These are phyloP conservation scores for Uronychia setigera DNA, from an alignment of 73 alveolate genomes.

Conservation along the genomic window DNA sequence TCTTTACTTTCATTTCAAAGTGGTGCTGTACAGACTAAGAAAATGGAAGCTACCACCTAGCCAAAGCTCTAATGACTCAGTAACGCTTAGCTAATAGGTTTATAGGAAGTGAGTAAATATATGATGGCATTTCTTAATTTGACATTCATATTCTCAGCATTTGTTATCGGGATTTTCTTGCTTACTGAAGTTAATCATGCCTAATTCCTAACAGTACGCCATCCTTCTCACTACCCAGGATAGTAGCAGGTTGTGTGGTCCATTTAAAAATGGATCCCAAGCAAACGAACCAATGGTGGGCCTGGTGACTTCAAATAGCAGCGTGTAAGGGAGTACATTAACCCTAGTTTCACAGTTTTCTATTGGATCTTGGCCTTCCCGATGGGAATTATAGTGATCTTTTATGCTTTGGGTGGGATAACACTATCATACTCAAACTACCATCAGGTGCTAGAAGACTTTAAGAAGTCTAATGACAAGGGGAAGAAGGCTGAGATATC, in stretches of 20 bases:
- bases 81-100: neutral
- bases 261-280: neutral
- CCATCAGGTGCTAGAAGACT: no score
- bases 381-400: no score
- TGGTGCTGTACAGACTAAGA: conserved; percentile 33
- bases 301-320: neutral
- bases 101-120: conserved; percentile 33
- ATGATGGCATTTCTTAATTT: conserved; percentile 57
- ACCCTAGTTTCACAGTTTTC: no score
- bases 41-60: conserved; percentile 55
- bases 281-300: neutral
- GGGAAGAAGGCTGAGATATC: no score
- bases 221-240: neutral
- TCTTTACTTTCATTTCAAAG: conserved; percentile 49
- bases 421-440: no score
- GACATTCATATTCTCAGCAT: conserved; percentile 40
- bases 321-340: no score
- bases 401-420: no score
- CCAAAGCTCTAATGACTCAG: conserved; percentile 30
- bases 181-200: neutral
- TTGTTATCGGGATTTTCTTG: conserved; percentile 33
- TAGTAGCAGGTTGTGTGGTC: neutral
- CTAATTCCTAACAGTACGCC: neutral
- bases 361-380: no score
- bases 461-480: no score